These are phyloP conservation scores for Lactifluus piperatus DNA, from an alignment of 768 basidiomycete genomes.

Conservation along the genomic window DNA sequence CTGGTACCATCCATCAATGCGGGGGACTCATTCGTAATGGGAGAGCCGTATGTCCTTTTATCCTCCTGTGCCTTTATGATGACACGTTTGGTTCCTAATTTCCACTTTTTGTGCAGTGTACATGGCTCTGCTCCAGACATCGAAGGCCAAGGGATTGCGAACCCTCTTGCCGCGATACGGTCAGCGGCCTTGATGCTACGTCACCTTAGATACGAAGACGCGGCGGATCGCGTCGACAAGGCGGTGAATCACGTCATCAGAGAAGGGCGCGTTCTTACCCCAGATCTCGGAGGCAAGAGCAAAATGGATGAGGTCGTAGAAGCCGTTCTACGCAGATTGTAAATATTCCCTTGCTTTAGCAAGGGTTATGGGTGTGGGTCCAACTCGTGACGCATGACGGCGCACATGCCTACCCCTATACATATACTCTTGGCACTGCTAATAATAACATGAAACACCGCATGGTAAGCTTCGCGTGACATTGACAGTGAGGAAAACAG, in stretches of 20 bases:
- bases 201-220: conserved; percentile 73
- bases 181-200: conserved; percentile 95
- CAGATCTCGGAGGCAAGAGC: conserved; percentile 80
- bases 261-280: conserved; percentile 72
- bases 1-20: conserved; percentile 98
- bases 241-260: conserved; percentile 84
- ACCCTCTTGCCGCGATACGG: conserved; percentile 95
- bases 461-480: no score
- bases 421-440: no score
- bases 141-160: conserved; percentile 79
- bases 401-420: no score
- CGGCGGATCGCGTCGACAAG: conserved; percentile 72
- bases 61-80: no score
- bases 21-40: conserved; percentile 94
- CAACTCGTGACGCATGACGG: no score
- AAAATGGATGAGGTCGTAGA: conserved; percentile 74
- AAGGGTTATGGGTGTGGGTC: no score
- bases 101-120: conserved; percentile 45
- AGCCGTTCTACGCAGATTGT: conserved; percentile 55
- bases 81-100: not conserved
- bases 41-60: conserved; percentile 71
- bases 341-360: no score
- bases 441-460: no score
- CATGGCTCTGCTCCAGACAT: conserved; percentile 99
- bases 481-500: no score